These are phyloP conservation scores for Darksidea phi DNA, from an alignment of 495 filamentous ascomycete species.

Conservation along the genomic window DNA sequence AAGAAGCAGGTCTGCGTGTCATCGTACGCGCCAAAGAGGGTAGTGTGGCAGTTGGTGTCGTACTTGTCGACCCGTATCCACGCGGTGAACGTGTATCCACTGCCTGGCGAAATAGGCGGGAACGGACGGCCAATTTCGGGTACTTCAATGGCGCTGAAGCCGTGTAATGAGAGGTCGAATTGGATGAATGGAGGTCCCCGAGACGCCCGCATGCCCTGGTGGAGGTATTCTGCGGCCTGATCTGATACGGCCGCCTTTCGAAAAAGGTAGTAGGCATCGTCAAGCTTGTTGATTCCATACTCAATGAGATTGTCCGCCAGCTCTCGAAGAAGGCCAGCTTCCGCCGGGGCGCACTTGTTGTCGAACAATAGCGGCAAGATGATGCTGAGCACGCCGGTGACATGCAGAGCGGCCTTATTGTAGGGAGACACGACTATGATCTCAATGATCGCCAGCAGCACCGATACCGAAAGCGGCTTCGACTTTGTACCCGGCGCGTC, in stretches of 20 bases:
- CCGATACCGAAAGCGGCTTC: conserved; percentile 57
- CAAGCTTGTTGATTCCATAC: conserved; percentile 70
- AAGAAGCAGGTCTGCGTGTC: conserved; percentile 89
- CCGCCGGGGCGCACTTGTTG: conserved; percentile 28
- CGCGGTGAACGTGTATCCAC: conserved; percentile 81
- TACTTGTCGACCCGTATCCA: conserved; percentile 89
- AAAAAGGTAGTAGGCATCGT: conserved; percentile 77
- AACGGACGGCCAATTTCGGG: conserved; percentile 78
- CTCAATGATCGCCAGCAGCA: conserved; percentile 55
- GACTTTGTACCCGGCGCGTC: conserved; percentile 34
- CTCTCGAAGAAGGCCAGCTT: conserved; percentile 51
- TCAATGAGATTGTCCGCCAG: conserved; percentile 60
- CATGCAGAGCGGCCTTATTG: conserved; percentile 76
- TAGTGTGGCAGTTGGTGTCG: conserved; percentile 82
- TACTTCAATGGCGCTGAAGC: conserved; percentile 84
- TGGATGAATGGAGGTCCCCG: conserved; percentile 80
- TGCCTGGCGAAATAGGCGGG: conserved; percentile 66
- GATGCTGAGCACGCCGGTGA: conserved; percentile 69
- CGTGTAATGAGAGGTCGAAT: conserved; percentile 86
- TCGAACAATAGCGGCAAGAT: conserved; percentile 70
- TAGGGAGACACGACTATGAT: conserved; percentile 61
- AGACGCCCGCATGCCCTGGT: conserved; percentile 68
- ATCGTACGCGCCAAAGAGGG: conserved; percentile 94
- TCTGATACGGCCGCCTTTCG: conserved; percentile 60
- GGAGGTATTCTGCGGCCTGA: conserved; percentile 67